These are phyloP conservation scores for Ulmus americana DNA, from an alignment of 331 rosid species.

Conservation along the genomic window DNA sequence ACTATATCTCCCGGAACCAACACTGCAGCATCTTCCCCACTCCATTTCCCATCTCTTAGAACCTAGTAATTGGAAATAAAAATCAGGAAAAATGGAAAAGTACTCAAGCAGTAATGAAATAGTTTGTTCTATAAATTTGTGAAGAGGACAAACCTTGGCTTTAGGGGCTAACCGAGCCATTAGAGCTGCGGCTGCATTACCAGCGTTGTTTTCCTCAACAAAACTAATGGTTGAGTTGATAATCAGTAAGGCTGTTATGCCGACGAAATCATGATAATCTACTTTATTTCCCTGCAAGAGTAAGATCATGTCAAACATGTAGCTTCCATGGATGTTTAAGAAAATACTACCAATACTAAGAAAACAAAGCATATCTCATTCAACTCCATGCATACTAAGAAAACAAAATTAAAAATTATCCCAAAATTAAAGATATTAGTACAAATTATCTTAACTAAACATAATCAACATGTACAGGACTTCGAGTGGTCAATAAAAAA, in stretches of 20 bases:
- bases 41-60: slow-evolving; percentile 67
- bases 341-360: not conserved
- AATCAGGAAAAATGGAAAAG: not conserved
- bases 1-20: slow-evolving; percentile 74
- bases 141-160: slow-evolving; percentile 42
- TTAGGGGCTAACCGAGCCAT: slow-evolving; percentile 67
- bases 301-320: slow-evolving; percentile 3
- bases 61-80: slow-evolving; percentile 30
- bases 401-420: no score
- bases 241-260: slow-evolving; percentile 49
- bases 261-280: slow-evolving; percentile 63
- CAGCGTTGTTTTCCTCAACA: slow-evolving; percentile 72
- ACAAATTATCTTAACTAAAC: no score
- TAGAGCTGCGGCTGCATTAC: slow-evolving; percentile 74
- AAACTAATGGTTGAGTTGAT: slow-evolving; percentile 71
- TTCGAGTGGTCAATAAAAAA: no score
- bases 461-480: no score
- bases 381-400: no score
- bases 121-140: not conserved
- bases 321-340: not conserved
- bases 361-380: no score
- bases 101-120: not conserved
- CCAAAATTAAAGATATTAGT: no score
- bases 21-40: slow-evolving; percentile 62
- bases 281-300: slow-evolving; percentile 27